phyloP scores from a whole-genome alignment of 495 filamentous ascomycete genomes.

The Aspergillus affinis region DNA sequence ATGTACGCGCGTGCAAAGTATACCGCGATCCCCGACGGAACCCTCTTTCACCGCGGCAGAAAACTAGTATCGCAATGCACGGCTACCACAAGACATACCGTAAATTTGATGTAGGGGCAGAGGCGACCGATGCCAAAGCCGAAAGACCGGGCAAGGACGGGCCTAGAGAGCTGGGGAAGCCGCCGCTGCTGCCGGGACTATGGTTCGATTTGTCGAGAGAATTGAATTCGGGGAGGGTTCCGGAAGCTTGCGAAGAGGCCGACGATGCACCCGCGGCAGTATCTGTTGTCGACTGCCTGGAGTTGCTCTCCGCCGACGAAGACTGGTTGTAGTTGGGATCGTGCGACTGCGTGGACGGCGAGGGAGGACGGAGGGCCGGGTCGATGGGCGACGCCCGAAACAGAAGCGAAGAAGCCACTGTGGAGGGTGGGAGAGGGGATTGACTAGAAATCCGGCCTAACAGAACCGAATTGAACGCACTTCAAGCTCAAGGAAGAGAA shows the following conservation, averaged over 20 bases:
- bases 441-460: slow-evolving; percentile 39
- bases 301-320: slow-evolving; percentile 23
- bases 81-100: slow-evolving; percentile 51
- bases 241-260: slow-evolving; percentile 39
- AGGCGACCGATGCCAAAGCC: slow-evolving; percentile 61
- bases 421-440: slow-evolving; percentile 39
- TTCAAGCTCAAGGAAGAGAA: not conserved
- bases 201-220: slow-evolving; percentile 24
- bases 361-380: slow-evolving; percentile 46
- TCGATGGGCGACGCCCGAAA: slow-evolving; percentile 61
- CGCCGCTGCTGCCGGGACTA: slow-evolving; percentile 25
- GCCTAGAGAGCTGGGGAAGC: slow-evolving; percentile 30
- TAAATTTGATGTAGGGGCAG: slow-evolving; percentile 61
- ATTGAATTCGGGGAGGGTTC: slow-evolving; percentile 35
- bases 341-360: slow-evolving; percentile 41
- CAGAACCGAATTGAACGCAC: slow-evolving; percentile 34
- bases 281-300: slow-evolving; percentile 23
- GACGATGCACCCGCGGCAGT: slow-evolving; percentile 32
- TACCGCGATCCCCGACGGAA: not conserved
- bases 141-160: slow-evolving; percentile 60
- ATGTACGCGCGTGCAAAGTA: not conserved
- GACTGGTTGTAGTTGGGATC: slow-evolving; percentile 35
- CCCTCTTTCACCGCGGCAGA: not conserved
- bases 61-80: not conserved
- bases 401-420: slow-evolving; percentile 50